These are phyloP conservation scores for Euphorbia corollata DNA, from an alignment of 441 rosid species.

Conservation along the genomic window DNA sequence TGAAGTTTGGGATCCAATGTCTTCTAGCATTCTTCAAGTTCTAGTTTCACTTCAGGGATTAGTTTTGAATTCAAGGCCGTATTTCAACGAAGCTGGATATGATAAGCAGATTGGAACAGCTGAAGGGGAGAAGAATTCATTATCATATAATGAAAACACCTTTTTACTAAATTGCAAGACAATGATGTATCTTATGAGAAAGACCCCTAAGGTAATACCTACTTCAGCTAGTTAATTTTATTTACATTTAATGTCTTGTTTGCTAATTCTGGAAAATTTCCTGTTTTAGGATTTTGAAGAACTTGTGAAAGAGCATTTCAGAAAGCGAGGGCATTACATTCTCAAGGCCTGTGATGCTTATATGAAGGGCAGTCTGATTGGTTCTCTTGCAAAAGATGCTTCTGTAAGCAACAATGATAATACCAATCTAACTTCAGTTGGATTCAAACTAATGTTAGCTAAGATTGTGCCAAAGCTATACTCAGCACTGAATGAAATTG, in stretches of 20 bases:
- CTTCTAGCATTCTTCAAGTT: slow-evolving; percentile 97
- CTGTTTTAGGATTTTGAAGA: slow-evolving; percentile 87
- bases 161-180: slow-evolving; percentile 89
- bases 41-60: slow-evolving; percentile 95
- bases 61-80: slow-evolving; percentile 87
- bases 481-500: slow-evolving; percentile 49
- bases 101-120: slow-evolving; percentile 92
- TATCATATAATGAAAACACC: slow-evolving; percentile 88
- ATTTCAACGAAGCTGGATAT: slow-evolving; percentile 98
- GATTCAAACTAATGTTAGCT: slow-evolving; percentile 88
- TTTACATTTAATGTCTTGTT: not conserved
- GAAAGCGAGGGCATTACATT: slow-evolving; percentile 67
- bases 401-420: slow-evolving; percentile 32
- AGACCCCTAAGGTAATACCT: slow-evolving; percentile 72
- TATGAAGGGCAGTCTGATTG: slow-evolving; percentile 82
- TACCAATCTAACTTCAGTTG: slow-evolving; percentile 69
- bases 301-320: slow-evolving; percentile 70
- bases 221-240: not conserved
- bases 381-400: slow-evolving; percentile 69
- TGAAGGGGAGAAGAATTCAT: slow-evolving; percentile 94
- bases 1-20: slow-evolving; percentile 91
- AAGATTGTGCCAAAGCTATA: slow-evolving; percentile 77
- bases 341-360: slow-evolving; percentile 89
- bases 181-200: slow-evolving; percentile 87
- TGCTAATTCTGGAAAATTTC: not conserved